Base-by-base conservation (phyloP, 148 eudicot genomes). In the Camellia granthamiana region DNA sequence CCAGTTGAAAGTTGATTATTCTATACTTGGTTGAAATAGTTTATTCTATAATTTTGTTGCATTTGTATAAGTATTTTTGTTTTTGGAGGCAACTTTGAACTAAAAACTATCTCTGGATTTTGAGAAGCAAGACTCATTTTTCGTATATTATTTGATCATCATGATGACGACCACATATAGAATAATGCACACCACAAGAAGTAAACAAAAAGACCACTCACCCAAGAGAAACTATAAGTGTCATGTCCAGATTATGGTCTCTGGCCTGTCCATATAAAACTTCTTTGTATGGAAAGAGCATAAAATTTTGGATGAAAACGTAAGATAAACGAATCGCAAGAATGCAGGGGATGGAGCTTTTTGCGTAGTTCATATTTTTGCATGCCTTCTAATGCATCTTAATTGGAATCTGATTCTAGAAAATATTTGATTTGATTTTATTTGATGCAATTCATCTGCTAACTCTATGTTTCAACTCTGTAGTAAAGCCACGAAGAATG, bases 401-500 rank as follows among this genome's bases (percentile, higher is more conserved):
- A n/a, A 49, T 55, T 12, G 21, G 64, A 6, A 60, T 18, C 16
- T 60, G 64, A 15, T 3, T 74, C 62, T 54, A 14, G 56, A 63
- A 30, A 21, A 56, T 38, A 43, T 16, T 52, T 8, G 77, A 6
- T 49, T 52, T 8, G 77, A 6, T 49, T 64, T 44, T 13, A 7
- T 52, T 43, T 43, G 23, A 74, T 41, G 64, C 44, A 38, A 38
- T 66, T 58, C 21, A 67, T 74, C 38, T 59, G 60, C 82, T 60
- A 66, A 79, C 62, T 61, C 66, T 38, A 54, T 18, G 43, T 56
- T 75, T 63, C 49, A 41, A 42, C 23, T 43, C 58, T 92, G 54
- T 92, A 94, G 98, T 89, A 21, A 92, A 94, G 76, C 98, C 98
- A 69, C 85, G 91, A 61, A 30, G 63, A 13, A 38, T 55, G 62